Conservation (phyloP, 495 filamentous ascomycete genomes). For the Aspergillus nidulans region DNA sequence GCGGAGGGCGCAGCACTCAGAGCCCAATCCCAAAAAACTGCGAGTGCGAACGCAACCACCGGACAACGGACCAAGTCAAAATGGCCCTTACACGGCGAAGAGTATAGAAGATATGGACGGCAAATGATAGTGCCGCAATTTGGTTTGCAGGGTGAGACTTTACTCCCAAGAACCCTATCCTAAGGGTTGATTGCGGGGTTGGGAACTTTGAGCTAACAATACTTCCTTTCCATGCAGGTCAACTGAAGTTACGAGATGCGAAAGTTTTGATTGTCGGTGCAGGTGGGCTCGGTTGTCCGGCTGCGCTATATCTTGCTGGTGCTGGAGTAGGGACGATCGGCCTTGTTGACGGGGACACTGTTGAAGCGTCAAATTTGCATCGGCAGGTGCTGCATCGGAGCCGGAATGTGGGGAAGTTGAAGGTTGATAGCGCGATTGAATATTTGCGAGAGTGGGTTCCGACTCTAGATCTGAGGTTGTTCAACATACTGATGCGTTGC, state of each 20-base stretch:
- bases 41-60: not conserved
- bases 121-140: slow-evolving; percentile 89
- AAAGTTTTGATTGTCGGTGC: slow-evolving; percentile 83
- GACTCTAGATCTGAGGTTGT: not conserved
- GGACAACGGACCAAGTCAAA: slow-evolving; percentile 23
- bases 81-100: slow-evolving; percentile 61
- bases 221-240: slow-evolving; percentile 47
- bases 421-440: slow-evolving; percentile 73
- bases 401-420: slow-evolving; percentile 65
- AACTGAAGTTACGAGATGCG: slow-evolving; percentile 67
- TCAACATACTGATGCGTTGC: slow-evolving; percentile 1
- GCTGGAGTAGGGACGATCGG: slow-evolving; percentile 83
- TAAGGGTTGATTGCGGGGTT: not conserved
- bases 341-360: slow-evolving; percentile 79
- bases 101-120: slow-evolving; percentile 82
- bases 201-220: slow-evolving; percentile 4
- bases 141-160: slow-evolving; percentile 62
- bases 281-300: slow-evolving; percentile 88
- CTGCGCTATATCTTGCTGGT: slow-evolving; percentile 82
- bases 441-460: slow-evolving; percentile 57
- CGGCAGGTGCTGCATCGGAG: slow-evolving; percentile 81
- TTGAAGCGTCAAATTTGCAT: slow-evolving; percentile 89
- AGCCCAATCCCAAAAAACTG: slow-evolving; percentile 7
- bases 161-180: too few relatives aligned
- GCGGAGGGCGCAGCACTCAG: slow-evolving; percentile 28